Evolutionary conservation across 1,284 basidiomycete genomes (phyloP).

Genomic region (Trichosporon sp.): DNA sequence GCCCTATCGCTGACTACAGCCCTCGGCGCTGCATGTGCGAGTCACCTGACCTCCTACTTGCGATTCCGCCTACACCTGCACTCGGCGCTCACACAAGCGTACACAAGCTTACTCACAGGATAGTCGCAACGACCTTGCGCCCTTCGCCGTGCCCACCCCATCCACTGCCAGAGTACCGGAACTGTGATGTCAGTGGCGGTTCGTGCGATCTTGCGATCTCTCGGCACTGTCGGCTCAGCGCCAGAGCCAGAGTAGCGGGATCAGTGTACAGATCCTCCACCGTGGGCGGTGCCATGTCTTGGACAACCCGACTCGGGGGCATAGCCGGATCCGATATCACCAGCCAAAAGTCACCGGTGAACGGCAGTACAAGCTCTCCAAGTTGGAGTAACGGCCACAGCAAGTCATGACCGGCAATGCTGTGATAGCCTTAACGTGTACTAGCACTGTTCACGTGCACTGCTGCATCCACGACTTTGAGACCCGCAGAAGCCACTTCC

Average conservation of each 20-base stretch:
- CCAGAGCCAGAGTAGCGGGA: background rate
- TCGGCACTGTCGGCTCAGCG: background rate
- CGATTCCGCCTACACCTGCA: too few relatives aligned
- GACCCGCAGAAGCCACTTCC: background rate
- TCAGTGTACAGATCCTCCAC: too few relatives aligned
- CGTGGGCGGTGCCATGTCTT: too few relatives aligned
- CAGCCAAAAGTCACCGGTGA: background rate
- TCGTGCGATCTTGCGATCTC: background rate
- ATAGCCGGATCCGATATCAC: background rate
- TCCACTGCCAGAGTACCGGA: slow-evolving; percentile 48
- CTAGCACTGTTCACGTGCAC: background rate
- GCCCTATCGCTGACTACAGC: too few relatives aligned
- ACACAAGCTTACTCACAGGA: slow-evolving; percentile 35
- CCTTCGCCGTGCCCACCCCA: slow-evolving; percentile 50
- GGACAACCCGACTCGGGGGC: too few relatives aligned
- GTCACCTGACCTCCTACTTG: too few relatives aligned
- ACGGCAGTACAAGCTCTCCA: background rate
- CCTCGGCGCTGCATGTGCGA: too few relatives aligned
- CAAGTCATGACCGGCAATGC: background rate
- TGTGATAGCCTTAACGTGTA: background rate
- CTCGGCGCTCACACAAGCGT: too few relatives aligned
- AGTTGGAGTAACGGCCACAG: background rate
- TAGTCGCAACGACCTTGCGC: slow-evolving; percentile 52
- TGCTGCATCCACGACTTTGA: background rate
- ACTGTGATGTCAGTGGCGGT: slow-evolving; percentile 12